phyloP scores from a whole-genome alignment of 768 basidiomycete genomes.

The Pholiota microspora region DNA sequence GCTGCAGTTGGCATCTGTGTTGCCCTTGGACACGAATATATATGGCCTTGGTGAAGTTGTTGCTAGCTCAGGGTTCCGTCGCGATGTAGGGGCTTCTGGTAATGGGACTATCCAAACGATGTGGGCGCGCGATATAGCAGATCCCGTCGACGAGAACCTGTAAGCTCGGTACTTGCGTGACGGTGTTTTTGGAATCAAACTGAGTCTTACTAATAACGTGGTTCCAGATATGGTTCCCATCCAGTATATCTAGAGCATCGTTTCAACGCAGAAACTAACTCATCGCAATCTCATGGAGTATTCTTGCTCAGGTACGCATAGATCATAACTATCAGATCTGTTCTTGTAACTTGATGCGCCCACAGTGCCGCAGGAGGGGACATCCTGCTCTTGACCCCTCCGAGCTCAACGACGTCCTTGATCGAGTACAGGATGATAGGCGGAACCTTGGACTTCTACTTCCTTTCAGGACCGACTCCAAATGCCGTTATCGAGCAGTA shows the following conservation, averaged over 20 bases:
- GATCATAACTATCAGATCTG: conserved; percentile 5
- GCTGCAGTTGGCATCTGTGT: conserved; percentile 55
- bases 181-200: conserved; percentile 4
- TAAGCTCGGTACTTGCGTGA: conserved; percentile 28
- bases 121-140: conserved; percentile 63
- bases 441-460: conserved; percentile 77
- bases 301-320: conserved; percentile 61
- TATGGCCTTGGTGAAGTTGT: conserved; percentile 79
- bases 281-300: conserved; percentile 69
- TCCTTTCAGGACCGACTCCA: conserved; percentile 63
- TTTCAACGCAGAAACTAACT: conserved; percentile 47
- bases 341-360: background rate
- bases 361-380: conserved; percentile 67
- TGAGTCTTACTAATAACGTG: background rate
- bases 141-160: conserved; percentile 69
- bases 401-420: conserved; percentile 50
- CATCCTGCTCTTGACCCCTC: conserved; percentile 63
- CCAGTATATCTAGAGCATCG: conserved; percentile 74
- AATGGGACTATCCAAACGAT: conserved; percentile 54
- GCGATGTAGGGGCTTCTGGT: conserved; percentile 49
- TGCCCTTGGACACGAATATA: conserved; percentile 67
- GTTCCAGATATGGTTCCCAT: conserved; percentile 67
- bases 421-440: conserved; percentile 75
- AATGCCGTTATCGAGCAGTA: conserved; percentile 70
- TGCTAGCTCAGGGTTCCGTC: conserved; percentile 65